These are phyloP conservation scores for Scheffersomyces illinoinensis DNA, from an alignment of 1,139 yeast species.

Conservation along the genomic window DNA sequence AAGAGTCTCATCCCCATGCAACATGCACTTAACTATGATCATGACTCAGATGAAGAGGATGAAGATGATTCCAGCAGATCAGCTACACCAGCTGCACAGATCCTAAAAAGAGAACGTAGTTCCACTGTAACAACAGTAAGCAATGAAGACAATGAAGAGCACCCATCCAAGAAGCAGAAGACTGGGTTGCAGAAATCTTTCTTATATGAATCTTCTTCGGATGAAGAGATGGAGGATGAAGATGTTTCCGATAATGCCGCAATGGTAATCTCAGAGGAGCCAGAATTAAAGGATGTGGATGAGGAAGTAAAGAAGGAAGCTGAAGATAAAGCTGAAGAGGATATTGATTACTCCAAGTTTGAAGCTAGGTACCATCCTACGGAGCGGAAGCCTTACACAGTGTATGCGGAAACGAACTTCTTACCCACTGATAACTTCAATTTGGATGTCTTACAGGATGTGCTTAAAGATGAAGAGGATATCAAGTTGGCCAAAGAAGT, in stretches of 20 bases:
- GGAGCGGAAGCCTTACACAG: slow-evolving; percentile 46
- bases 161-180: slow-evolving; percentile 19
- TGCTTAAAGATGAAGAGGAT: slow-evolving; percentile 78
- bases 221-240: slow-evolving; percentile 19
- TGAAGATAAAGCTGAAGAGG: slow-evolving; percentile 12
- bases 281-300: slow-evolving; percentile 8
- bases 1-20: slow-evolving; percentile 61
- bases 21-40: slow-evolving; percentile 64
- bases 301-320: slow-evolving; percentile 7
- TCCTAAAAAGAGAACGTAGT: slow-evolving; percentile 28
- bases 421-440: slow-evolving; percentile 34
- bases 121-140: slow-evolving; percentile 26
- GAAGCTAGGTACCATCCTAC: slow-evolving; percentile 49
- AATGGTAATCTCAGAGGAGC: slow-evolving; percentile 11
- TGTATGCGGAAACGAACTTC: slow-evolving; percentile 44
- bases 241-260: neutral
- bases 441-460: slow-evolving; percentile 50
- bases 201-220: slow-evolving; percentile 33
- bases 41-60: slow-evolving; percentile 49
- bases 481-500: slow-evolving; percentile 50
- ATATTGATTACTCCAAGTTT: slow-evolving; percentile 24
- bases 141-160: slow-evolving; percentile 32
- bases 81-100: slow-evolving; percentile 36
- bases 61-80: slow-evolving; percentile 45
- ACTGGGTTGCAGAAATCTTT: slow-evolving; percentile 21